Percentiles rank a stretch among this genome's conserved stretches.
These are phyloP conservation scores for Phenoliferia sp. DNA, from an alignment of 1,284 basidiomycete genomes.

Conservation along the genomic window DNA sequence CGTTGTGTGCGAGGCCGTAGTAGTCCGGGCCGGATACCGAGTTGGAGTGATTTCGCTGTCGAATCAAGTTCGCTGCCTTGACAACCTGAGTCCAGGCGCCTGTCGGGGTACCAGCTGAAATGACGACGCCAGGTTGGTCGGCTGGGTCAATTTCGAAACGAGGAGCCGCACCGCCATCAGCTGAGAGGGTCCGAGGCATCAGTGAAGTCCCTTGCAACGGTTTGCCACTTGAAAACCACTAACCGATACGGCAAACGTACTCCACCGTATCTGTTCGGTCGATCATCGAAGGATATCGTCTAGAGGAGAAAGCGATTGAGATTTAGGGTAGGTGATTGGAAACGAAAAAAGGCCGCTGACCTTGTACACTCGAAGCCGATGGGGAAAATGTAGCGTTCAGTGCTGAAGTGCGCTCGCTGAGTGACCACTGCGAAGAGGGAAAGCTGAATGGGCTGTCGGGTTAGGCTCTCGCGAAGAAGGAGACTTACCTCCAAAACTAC, in stretches of 20 bases:
- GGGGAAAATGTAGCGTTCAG: constrained; percentile 76
- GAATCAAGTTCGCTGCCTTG: constrained; percentile 66
- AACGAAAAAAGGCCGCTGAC: constrained; percentile 43
- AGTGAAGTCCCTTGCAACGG: no score
- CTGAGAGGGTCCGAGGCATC: no score
- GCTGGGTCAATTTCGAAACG: constrained; percentile 71
- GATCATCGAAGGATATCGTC: constrained; percentile 67
- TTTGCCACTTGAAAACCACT: no score
- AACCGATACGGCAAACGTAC: constrained; percentile 50
- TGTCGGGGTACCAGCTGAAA: constrained; percentile 73
- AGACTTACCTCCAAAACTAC: constrained; percentile 55
- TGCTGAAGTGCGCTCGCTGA: constrained; percentile 57
- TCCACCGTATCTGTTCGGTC: constrained; percentile 61
- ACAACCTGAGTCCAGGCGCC: constrained; percentile 76
- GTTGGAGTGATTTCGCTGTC: constrained; percentile 70
- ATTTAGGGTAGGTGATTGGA: neutral
- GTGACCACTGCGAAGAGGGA: constrained; percentile 6
- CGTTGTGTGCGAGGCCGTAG: constrained; percentile 73
- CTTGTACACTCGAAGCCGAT: constrained; percentile 74
- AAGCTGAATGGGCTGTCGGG: neutral
- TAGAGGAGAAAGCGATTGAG: constrained; percentile 34
- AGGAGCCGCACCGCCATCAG: constrained; percentile 70
- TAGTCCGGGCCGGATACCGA: constrained; percentile 78
- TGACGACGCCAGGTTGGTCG: constrained; percentile 58
- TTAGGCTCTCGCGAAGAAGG: no score